Evolutionary conservation across 805 yeast species (phyloP).

Genomic region (Wickerhamomyces sydowiorum): DNA sequence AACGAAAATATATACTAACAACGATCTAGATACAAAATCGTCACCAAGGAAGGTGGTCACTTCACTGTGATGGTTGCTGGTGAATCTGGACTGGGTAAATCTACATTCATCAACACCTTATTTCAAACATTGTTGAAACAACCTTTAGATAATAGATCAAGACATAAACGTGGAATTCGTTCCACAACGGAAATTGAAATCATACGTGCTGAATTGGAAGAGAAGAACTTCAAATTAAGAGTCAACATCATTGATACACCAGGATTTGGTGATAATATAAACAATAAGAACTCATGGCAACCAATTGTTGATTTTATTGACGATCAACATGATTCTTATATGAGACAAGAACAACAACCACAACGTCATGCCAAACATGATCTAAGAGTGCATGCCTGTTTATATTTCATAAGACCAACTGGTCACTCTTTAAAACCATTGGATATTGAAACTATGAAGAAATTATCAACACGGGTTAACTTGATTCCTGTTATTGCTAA

Average conservation of each 20-base stretch:
- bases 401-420: conserved; percentile 87
- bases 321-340: conserved; percentile 81
- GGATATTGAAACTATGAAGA: conserved; percentile 86
- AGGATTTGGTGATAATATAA: conserved; percentile 88
- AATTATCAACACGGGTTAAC: conserved; percentile 72
- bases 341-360: conserved; percentile 95
- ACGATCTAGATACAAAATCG: conserved; percentile 56
- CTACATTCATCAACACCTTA: conserved; percentile 83
- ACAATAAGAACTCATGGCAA: conserved; percentile 81
- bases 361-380: conserved; percentile 60
- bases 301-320: conserved; percentile 85
- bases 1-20: conserved; percentile 7
- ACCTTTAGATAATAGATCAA: conserved; percentile 33
- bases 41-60: conserved; percentile 68
- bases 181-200: conserved; percentile 77
- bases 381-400: conserved; percentile 83
- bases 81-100: conserved; percentile 87
- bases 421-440: conserved; percentile 84
- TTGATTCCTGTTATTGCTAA: conserved; percentile 87
- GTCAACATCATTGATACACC: conserved; percentile 88
- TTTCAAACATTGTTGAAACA: conserved; percentile 70
- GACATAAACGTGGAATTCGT: conserved; percentile 52
- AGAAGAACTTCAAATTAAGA: conserved; percentile 71
- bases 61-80: conserved; percentile 86
- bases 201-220: conserved; percentile 75